A percentile compares a stretch with the other conserved stretches of the same genome.
Conservation (phyloP, 352 stramenopile species). For the Saprolegnia parasitica region DNA sequence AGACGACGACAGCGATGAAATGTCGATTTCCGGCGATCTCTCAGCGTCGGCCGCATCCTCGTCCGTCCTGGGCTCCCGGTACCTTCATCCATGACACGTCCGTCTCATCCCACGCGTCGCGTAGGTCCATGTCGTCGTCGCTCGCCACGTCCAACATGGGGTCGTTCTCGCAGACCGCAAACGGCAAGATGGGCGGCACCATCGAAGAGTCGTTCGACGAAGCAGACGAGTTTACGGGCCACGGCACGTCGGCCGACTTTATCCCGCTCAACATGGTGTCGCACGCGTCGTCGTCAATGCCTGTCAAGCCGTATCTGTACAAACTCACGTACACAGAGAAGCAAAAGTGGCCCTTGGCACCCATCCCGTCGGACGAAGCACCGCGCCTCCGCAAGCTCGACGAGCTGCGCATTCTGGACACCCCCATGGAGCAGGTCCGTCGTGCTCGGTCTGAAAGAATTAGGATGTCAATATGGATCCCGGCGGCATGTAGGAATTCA, state of each 20-base stretch:
- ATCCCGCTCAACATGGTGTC: slow-evolving; percentile 11
- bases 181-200: slow-evolving; percentile 3
- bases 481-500: slow-evolving; percentile 55
- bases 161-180: slow-evolving; percentile 1
- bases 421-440: slow-evolving; percentile 14
- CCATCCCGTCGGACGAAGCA: slow-evolving; percentile 48
- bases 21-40: slow-evolving; percentile 5
- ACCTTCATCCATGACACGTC: not conserved
- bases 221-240: not conserved
- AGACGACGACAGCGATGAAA: slow-evolving; percentile 19
- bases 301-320: slow-evolving; percentile 48
- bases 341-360: slow-evolving; percentile 66
- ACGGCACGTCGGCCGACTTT: slow-evolving; percentile 5
- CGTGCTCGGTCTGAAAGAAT: too few species aligned
- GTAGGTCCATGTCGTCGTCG: slow-evolving; percentile 21
- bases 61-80: slow-evolving; percentile 8
- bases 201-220: slow-evolving; percentile 23
- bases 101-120: not conserved
- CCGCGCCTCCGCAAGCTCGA: slow-evolving; percentile 52
- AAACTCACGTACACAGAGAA: slow-evolving; percentile 61
- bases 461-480: too few species aligned
- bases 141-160: slow-evolving; percentile 20
- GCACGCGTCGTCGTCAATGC: slow-evolving; percentile 1
- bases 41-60: slow-evolving; percentile 4
- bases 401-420: slow-evolving; percentile 53